Percentiles rank a stretch among this genome's conserved stretches.
Conservation (phyloP, 2,329 filamentous ascomycete genomes). For the Nigrospora osmanthi region DNA sequence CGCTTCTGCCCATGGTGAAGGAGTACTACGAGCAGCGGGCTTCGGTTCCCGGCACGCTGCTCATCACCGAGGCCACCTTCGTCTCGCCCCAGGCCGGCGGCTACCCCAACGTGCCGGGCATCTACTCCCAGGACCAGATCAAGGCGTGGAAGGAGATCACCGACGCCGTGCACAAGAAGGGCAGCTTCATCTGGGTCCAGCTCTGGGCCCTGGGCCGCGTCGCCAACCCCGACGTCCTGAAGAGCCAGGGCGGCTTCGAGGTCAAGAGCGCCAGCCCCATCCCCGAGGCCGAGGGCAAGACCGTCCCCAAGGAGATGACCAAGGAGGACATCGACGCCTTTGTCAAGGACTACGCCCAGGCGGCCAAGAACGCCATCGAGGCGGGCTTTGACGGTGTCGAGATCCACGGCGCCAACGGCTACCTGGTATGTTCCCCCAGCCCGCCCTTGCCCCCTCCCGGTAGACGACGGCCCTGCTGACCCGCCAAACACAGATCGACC, state of each 20-base stretch:
- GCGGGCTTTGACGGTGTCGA: conserved; percentile 10
- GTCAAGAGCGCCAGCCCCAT: conserved; percentile 10
- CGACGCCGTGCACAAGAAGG: conserved; percentile 49
- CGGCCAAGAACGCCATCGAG: conserved; percentile 6
- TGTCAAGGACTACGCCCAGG: conserved; percentile 10
- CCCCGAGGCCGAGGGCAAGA: conserved; percentile 1
- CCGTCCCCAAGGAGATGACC: conserved; percentile 15
- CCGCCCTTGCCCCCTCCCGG: too few relatives aligned
- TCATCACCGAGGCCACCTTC: conserved; percentile 48
- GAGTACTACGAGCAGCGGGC: conserved; percentile 36
- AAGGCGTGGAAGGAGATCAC: conserved; percentile 47
- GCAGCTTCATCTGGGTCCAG: conserved; percentile 51
- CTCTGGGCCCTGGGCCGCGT: conserved; percentile 54
- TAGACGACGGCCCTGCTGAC: too few relatives aligned
- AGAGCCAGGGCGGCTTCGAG: conserved; percentile 14
- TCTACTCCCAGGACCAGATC: conserved; percentile 43
- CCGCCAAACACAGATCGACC: conserved; percentile 27
- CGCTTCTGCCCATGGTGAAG: conserved; percentile 9
- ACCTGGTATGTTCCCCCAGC: conserved; percentile 20
- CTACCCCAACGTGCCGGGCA: conserved; percentile 40
- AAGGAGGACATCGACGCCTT: conserved; percentile 9
- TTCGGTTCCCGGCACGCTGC: conserved; percentile 30
- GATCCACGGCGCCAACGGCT: conserved; percentile 30
- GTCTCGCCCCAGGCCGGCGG: conserved; percentile 38
- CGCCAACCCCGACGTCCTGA: conserved; percentile 23